These are phyloP conservation scores for Amanita rimosa DNA, from an alignment of 768 basidiomycete species.

Conservation along the genomic window DNA sequence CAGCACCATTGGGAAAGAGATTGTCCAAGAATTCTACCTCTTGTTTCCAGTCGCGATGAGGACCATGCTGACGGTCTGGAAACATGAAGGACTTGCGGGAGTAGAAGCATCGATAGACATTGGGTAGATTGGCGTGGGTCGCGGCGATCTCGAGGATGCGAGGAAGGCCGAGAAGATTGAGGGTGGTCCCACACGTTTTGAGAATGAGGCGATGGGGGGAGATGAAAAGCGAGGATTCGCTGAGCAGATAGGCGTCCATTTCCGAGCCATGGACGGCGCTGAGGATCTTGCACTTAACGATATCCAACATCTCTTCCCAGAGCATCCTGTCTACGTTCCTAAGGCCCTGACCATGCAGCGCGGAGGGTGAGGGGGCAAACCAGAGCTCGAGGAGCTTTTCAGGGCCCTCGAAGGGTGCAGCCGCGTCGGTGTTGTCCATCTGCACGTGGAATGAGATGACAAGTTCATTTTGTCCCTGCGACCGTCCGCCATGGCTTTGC, in stretches of 20 bases:
- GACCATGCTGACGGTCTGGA: constrained; percentile 88
- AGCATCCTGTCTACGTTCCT: constrained; percentile 59
- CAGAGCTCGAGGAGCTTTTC: constrained; percentile 96
- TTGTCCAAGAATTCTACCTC: constrained; percentile 89
- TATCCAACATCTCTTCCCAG: constrained; percentile 97
- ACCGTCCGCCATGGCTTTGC: not conserved
- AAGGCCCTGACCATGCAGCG: constrained; percentile 58
- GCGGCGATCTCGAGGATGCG: constrained; percentile 91
- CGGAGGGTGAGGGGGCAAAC: constrained; percentile 75
- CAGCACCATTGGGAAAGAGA: constrained; percentile 80
- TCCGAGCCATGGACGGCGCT: constrained; percentile 83
- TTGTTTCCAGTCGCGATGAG: constrained; percentile 87
- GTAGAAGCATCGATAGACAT: constrained; percentile 91
- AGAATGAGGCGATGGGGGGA: constrained; percentile 92
- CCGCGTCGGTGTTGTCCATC: constrained; percentile 18
- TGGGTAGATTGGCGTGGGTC: constrained; percentile 47
- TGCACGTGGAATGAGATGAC: constrained; percentile 1
- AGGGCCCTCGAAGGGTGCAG: constrained; percentile 78
- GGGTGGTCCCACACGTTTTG: constrained; percentile 98
- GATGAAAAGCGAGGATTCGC: constrained; percentile 96
- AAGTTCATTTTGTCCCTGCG: no score
- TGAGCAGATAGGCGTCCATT: constrained; percentile 91
- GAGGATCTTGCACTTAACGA: constrained; percentile 94
- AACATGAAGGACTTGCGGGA: constrained; percentile 99
- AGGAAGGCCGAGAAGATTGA: constrained; percentile 91